Percentiles rank a stretch among this genome's conserved stretches.
These are phyloP conservation scores for Hirsutella minnesotensis DNA, from an alignment of 2,329 filamentous ascomycete genomes.

Conservation along the genomic window DNA sequence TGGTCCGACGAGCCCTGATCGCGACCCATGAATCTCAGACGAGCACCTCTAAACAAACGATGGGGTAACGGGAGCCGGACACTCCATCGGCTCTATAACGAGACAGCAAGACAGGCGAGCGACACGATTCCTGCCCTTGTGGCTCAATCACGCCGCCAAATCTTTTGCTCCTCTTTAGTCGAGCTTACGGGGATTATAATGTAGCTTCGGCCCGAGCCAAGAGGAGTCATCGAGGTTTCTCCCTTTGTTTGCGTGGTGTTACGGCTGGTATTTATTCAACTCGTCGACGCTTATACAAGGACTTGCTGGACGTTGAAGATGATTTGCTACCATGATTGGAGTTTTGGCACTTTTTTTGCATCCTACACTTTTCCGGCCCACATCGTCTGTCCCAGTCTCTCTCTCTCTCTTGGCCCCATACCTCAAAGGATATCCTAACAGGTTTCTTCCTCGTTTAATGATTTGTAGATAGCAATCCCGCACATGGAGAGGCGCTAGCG, in stretches of 20 bases:
- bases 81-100: too few relatives aligned
- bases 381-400: constrained; percentile 8
- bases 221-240: not conserved
- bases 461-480: constrained; percentile 5
- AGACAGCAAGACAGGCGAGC: too few relatives aligned
- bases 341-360: constrained; percentile 17
- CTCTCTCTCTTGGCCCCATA: constrained; percentile 9
- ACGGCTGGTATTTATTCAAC: not conserved
- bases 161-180: too few relatives aligned
- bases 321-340: constrained; percentile 7
- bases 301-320: constrained; percentile 2
- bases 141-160: not conserved
- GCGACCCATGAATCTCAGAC: too few relatives aligned
- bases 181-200: constrained; percentile 2
- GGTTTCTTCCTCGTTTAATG: constrained; percentile 4
- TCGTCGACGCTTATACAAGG: not conserved
- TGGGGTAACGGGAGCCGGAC: too few relatives aligned
- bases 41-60: too few relatives aligned
- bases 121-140: too few relatives aligned
- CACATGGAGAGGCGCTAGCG: constrained; percentile 1
- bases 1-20: too few relatives aligned
- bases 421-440: constrained; percentile 8
- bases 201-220: not conserved
- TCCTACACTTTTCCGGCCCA: constrained; percentile 7
- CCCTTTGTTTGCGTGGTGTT: not conserved